Evolutionary conservation across 169 alveolate genomes (phyloP).

Genomic region (Plasmodium coatneyi): DNA sequence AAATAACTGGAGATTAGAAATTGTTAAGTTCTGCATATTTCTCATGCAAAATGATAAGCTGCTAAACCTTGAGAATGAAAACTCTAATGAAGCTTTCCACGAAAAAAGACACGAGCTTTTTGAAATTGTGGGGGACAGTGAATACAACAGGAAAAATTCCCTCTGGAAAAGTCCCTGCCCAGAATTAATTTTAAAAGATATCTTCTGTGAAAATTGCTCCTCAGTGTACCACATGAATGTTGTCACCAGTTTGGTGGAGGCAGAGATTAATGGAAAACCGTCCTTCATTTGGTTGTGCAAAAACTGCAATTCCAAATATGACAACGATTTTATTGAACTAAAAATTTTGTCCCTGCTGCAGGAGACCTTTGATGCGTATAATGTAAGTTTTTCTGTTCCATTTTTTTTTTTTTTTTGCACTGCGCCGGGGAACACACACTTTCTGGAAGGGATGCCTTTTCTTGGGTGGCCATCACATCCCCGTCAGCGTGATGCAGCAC

Average conservation of each 20-base stretch:
- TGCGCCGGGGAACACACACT: background rate
- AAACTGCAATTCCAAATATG: conserved; percentile 60
- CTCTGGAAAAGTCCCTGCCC: conserved; percentile 81
- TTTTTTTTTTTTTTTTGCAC: background rate
- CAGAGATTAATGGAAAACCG: conserved; percentile 75
- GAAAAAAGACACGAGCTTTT: conserved; percentile 82
- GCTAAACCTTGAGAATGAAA: conserved; percentile 65
- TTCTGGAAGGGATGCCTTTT: background rate
- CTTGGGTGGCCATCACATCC: background rate
- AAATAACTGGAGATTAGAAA: conserved; percentile 82
- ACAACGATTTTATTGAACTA: conserved; percentile 42
- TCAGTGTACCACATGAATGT: conserved; percentile 82
- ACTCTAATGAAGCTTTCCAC: conserved; percentile 70
- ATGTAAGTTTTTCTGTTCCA: conserved; percentile 22
- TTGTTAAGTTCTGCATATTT: conserved; percentile 79
- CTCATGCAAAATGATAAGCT: conserved; percentile 81
- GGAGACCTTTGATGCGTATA: conserved; percentile 70
- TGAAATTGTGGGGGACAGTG: conserved; percentile 81
- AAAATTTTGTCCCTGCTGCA: conserved; percentile 35
- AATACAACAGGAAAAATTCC: conserved; percentile 75
- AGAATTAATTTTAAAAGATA: conserved; percentile 74
- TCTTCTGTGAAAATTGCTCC: conserved; percentile 80
- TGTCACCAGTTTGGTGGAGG: conserved; percentile 76
- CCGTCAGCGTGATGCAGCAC: background rate
- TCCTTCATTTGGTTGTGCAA: conserved; percentile 75